A percentile compares a stretch with the other conserved stretches of the same genome.
These are phyloP conservation scores for Penicillium ochrochloron DNA, from an alignment of 495 filamentous ascomycete species.

Conservation along the genomic window DNA sequence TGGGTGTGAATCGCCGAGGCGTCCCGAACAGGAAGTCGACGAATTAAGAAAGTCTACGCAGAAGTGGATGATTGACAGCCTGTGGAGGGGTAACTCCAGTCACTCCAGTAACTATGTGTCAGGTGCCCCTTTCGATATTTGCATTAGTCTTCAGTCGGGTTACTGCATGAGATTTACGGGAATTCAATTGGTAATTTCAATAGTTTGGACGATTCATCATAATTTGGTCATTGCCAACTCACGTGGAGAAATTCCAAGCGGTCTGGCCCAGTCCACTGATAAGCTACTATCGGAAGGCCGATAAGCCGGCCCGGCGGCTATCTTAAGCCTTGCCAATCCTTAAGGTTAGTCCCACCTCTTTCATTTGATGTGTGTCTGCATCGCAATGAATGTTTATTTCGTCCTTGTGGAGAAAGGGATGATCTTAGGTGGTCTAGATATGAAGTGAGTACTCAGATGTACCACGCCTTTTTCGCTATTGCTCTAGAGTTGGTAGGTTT, in stretches of 20 bases:
- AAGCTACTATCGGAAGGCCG: too few species aligned
- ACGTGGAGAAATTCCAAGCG: neutral
- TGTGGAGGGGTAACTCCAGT: neutral
- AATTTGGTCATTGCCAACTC: neutral
- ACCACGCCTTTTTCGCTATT: too few species aligned
- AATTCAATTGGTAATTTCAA: neutral
- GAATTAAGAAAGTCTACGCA: slow-evolving; percentile 38
- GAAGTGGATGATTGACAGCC: slow-evolving; percentile 5
- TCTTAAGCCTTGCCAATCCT: too few species aligned
- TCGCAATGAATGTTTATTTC: too few species aligned
- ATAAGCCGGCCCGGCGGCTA: neutral
- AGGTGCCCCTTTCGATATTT: neutral
- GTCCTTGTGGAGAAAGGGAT: too few species aligned
- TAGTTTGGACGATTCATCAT: neutral
- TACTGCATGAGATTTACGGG: neutral
- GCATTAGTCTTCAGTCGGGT: neutral
- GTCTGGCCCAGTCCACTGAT: neutral
- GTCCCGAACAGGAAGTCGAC: slow-evolving; percentile 15
- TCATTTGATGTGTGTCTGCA: too few species aligned
- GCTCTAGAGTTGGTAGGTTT: too few species aligned
- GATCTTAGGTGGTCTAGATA: too few species aligned
- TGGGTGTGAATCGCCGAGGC: slow-evolving; percentile 30
- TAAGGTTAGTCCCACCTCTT: too few species aligned
- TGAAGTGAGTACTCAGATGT: too few species aligned
- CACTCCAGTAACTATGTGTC: slow-evolving; percentile 2